These are phyloP conservation scores for Globisporangium spiculum DNA, from an alignment of 352 stramenopile genomes.

Conservation along the genomic window DNA sequence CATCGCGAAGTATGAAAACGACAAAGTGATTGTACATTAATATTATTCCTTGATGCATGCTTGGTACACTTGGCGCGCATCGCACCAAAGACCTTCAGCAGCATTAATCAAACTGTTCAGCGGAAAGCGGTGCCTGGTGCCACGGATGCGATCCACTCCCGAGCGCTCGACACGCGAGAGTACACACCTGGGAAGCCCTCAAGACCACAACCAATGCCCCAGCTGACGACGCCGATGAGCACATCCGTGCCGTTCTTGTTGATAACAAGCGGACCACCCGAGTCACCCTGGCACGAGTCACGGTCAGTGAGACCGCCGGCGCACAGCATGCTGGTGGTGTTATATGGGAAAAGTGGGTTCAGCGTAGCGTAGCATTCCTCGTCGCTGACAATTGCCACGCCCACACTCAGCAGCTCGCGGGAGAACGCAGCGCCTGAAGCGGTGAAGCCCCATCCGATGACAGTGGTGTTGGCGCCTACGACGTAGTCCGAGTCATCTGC, in stretches of 20 bases:
- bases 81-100: too few relatives aligned
- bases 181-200: slow-evolving; percentile 53
- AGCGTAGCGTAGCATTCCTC: slow-evolving; percentile 32
- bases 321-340: slow-evolving; percentile 45
- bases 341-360: slow-evolving; percentile 24
- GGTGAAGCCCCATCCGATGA: slow-evolving; percentile 16
- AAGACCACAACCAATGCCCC: slow-evolving; percentile 52
- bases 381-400: slow-evolving; percentile 46
- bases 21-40: too few relatives aligned
- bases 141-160: neutral
- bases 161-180: slow-evolving; percentile 30
- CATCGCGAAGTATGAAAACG: too few relatives aligned
- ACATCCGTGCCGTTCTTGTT: slow-evolving; percentile 26
- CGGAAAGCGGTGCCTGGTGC: too few relatives aligned
- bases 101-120: too few relatives aligned
- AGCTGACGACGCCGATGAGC: slow-evolving; percentile 56
- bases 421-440: slow-evolving; percentile 25
- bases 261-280: slow-evolving; percentile 38
- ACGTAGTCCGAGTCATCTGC: too few relatives aligned
- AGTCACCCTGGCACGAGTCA: slow-evolving; percentile 70
- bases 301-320: slow-evolving; percentile 40
- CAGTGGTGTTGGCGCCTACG: slow-evolving; percentile 9
- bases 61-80: too few relatives aligned
- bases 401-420: slow-evolving; percentile 37
- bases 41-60: too few relatives aligned